Percentiles rank a stretch among this genome's conserved stretches.
These are phyloP conservation scores for Aspergillus carbonarius DNA, from an alignment of 2,329 filamentous ascomycete species.

Conservation along the genomic window DNA sequence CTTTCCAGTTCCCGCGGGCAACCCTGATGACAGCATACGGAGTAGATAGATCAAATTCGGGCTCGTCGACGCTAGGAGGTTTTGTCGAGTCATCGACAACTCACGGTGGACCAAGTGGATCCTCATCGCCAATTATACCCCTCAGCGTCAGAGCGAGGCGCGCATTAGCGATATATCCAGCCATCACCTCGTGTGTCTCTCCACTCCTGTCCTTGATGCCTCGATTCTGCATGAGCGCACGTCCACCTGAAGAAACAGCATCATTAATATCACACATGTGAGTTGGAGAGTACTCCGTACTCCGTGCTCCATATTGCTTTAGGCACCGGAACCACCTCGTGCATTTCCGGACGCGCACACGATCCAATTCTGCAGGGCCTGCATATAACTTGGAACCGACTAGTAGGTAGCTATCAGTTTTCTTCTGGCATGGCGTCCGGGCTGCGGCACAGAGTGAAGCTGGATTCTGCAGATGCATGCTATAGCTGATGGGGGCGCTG, in stretches of 20 bases:
- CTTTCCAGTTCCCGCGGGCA: neutral
- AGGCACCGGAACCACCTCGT: neutral
- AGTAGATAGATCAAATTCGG: neutral
- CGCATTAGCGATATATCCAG: neutral
- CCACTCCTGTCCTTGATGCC: neutral
- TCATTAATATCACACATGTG: neutral
- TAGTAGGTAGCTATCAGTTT: neutral
- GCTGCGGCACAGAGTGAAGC: neutral
- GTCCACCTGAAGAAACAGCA: neutral
- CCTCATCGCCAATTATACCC: neutral
- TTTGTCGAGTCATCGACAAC: neutral
- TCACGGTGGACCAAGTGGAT: neutral
- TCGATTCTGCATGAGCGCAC: conserved; percentile 2
- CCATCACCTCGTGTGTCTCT: conserved; percentile 1
- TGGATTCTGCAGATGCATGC: neutral
- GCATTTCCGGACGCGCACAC: neutral
- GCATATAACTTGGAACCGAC: neutral
- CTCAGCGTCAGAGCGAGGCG: neutral
- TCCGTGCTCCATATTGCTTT: neutral
- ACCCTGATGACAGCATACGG: neutral
- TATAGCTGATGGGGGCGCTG: neutral
- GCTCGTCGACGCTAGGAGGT: neutral
- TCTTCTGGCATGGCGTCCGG: neutral
- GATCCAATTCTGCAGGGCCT: neutral
- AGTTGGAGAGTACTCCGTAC: neutral